Evolutionary conservation across 1,139 yeast species (phyloP).

Genomic region (Geotrichum phurueaensis): DNA sequence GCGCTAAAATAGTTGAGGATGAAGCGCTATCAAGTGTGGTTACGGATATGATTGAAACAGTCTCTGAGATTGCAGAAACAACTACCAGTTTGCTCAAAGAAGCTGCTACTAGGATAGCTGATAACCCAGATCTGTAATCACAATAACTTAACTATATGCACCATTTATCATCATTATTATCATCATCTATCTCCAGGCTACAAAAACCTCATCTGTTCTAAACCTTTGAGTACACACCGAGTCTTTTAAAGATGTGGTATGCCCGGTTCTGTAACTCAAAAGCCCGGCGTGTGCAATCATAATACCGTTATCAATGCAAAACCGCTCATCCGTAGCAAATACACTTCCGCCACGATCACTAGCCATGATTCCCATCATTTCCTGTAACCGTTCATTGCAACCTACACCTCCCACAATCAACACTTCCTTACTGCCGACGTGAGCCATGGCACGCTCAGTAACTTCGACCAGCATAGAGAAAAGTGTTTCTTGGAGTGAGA

Average conservation of each 20-base stretch:
- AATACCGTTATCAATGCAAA: slow-evolving; percentile 94
- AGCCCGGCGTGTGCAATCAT: slow-evolving; percentile 99
- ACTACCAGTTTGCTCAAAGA: background rate
- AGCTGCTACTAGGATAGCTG: background rate
- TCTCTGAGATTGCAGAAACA: background rate
- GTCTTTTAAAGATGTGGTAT: slow-evolving; percentile 49
- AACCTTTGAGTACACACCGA: slow-evolving; percentile 91
- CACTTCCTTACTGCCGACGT: slow-evolving; percentile 83
- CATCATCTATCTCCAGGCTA: slow-evolving; percentile 54
- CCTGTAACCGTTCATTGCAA: slow-evolving; percentile 81
- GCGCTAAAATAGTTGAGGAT: background rate
- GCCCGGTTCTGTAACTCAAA: slow-evolving; percentile 79
- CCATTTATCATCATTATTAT: background rate
- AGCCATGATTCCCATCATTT: slow-evolving; percentile 96
- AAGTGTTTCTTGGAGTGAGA: slow-evolving; percentile 82
- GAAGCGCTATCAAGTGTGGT: background rate
- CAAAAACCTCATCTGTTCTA: slow-evolving; percentile 87
- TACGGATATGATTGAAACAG: background rate
- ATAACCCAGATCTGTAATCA: slow-evolving; percentile 5
- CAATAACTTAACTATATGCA: background rate
- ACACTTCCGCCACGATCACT: slow-evolving; percentile 79
- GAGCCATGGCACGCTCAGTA: slow-evolving; percentile 98
- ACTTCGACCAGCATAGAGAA: slow-evolving; percentile 97
- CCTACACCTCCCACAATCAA: slow-evolving; percentile 98
- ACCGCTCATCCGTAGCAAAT: slow-evolving; percentile 92